Evolutionary conservation across 2,329 filamentous ascomycete genomes (phyloP), one percentile per base, ranked within the genome.

Genomic region (Chrysoporthe austroafricana): DNA sequence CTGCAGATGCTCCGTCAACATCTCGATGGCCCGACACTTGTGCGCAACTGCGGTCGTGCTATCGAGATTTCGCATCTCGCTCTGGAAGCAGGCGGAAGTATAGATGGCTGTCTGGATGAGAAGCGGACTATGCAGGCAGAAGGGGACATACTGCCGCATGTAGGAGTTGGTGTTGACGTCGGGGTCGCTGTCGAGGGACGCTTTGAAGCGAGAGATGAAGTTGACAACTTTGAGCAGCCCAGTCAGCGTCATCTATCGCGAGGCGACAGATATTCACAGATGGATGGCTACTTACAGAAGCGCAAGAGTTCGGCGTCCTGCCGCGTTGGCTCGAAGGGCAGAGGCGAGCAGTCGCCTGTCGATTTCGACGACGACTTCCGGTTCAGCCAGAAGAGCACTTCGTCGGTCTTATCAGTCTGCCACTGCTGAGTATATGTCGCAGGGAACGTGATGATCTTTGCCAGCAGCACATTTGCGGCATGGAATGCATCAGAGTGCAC

Each of bases 31-130:
- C 18, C 73, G 77, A 16, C 78, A 79, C 65, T 83, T 84, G 70
- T 83, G 78, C 9, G 78, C 74, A 71, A 81, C 78, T 13, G 82
- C 77, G 4, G 81, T 77, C 9, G 77, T 76, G 69, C 81, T 80
- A 54, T 82, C 79, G 2, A 85, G 73, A 48, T 82, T 81, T 3
- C 82, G 80, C 0, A 81, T 82, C 71, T 86, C 84, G 48, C 81
- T 78, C 42, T 86, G 76, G 71, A 85, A 85, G 71, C 83, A 85
- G 0, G 83, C 80, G 0, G 84, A 80, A 7, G 83, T 83, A 71
- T 83, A 85, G 4, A 85, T 78, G 46, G 83, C 79, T 9, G 84
- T 80, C 60, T 84, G 82, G 0, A 81, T 74, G 11, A 86, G 76
- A 3, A 86, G 76, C 4, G 81, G 82, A n/a, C 83, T 82, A 64